These are phyloP conservation scores for Tuber microsphaerosporum DNA, from an alignment of 495 filamentous ascomycete genomes.

Conservation along the genomic window DNA sequence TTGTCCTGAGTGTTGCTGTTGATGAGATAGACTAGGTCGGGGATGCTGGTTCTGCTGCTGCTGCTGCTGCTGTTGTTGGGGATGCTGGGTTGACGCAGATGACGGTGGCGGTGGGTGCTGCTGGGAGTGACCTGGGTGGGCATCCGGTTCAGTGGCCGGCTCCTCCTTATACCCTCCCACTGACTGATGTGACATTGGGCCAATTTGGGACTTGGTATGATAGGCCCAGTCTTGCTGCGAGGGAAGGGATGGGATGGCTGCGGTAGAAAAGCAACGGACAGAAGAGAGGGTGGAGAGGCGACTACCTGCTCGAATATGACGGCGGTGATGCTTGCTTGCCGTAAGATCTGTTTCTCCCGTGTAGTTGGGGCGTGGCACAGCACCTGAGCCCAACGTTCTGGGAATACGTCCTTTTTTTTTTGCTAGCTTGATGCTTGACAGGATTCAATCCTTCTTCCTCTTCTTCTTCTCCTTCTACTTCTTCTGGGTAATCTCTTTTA, in stretches of 20 bases:
- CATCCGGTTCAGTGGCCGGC: slow-evolving; percentile 41
- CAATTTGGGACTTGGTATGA: slow-evolving; percentile 31
- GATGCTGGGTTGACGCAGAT: slow-evolving; percentile 34
- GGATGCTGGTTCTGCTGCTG: slow-evolving; percentile 58
- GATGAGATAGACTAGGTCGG: slow-evolving; percentile 58
- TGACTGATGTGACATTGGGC: slow-evolving; percentile 38
- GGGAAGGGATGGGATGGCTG: slow-evolving; percentile 20
- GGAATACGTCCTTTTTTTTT: slow-evolving; percentile 16
- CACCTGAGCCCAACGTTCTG: slow-evolving; percentile 32
- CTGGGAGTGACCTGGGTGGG: slow-evolving; percentile 40
- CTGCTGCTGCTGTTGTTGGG: slow-evolving; percentile 44
- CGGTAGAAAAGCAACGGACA: slow-evolving; percentile 31
- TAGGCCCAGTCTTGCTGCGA: slow-evolving; percentile 27
- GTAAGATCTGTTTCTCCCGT: slow-evolving; percentile 41
- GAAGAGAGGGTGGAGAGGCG: slow-evolving; percentile 21
- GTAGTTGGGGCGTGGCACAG: slow-evolving; percentile 38
- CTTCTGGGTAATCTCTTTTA: not conserved
- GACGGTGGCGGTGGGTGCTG: slow-evolving; percentile 39
- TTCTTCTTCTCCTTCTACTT: not conserved
- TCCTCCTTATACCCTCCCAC: slow-evolving; percentile 43
- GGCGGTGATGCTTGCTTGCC: slow-evolving; percentile 35
- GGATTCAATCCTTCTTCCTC: not conserved
- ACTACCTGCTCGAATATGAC: slow-evolving; percentile 32
- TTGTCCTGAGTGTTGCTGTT: slow-evolving; percentile 56
- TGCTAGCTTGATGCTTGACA: not conserved